Evolutionary conservation across 73 alveolate genomes (phyloP).

Genomic region (Blepharisma japonicum): DNA sequence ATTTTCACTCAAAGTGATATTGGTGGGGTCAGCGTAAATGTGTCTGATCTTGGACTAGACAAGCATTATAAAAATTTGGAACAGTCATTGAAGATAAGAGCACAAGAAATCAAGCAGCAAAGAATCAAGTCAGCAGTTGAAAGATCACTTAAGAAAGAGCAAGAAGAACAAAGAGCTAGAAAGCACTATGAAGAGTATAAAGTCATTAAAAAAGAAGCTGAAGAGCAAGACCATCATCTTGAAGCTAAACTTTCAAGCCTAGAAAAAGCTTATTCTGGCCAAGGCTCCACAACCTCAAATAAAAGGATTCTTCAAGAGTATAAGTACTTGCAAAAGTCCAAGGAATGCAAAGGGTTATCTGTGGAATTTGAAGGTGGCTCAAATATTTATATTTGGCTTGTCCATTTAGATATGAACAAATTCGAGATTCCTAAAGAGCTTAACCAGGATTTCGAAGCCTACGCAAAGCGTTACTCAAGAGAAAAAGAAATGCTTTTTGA

Average conservation of each 20-base stretch:
- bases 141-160: neutral
- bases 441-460: constrained; percentile 10
- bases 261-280: neutral
- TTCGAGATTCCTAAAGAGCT: neutral
- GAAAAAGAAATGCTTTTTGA: constrained; percentile 46
- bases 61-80: neutral
- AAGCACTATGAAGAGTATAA: neutral
- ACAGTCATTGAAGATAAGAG: too few relatives aligned
- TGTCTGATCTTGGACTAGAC: constrained; percentile 10
- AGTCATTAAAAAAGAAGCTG: neutral
- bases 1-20: neutral
- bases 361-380: constrained; percentile 10
- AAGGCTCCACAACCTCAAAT: constrained; percentile 10
- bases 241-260: neutral
- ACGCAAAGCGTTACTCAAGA: neutral
- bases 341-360: constrained; percentile 13
- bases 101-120: too few relatives aligned
- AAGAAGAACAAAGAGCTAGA: neutral
- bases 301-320: constrained; percentile 19
- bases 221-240: neutral
- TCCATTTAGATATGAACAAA: neutral
- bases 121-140: neutral
- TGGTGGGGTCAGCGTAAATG: neutral
- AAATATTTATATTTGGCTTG: constrained; percentile 3
- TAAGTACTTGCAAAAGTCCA: neutral